Evolutionary conservation across 2,329 filamentous ascomycete genomes (phyloP).

Genomic region (Hymenoscyphus linearis): DNA sequence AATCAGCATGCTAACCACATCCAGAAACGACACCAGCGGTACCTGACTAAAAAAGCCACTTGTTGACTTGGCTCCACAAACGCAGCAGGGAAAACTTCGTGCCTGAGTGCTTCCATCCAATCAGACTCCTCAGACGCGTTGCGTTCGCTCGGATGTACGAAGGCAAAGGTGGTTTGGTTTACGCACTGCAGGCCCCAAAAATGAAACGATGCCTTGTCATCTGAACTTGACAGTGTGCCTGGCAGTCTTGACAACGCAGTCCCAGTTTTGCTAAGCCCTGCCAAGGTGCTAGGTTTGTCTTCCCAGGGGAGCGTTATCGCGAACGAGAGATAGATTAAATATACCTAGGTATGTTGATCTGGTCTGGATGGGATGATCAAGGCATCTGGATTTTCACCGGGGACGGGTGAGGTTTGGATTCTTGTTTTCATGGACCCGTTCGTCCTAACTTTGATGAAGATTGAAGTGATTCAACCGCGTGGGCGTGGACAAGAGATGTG

Average conservation of each 20-base stretch:
- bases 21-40: background rate
- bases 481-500: background rate
- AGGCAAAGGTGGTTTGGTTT: background rate
- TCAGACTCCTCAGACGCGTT: too few species aligned
- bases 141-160: background rate
- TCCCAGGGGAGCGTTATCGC: background rate
- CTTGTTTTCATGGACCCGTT: background rate
- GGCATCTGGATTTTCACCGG: background rate
- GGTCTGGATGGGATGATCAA: background rate
- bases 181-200: too few species aligned
- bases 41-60: background rate
- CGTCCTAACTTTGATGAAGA: background rate
- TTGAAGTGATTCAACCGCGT: background rate
- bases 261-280: background rate
- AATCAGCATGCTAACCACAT: background rate
- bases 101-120: background rate
- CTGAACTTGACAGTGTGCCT: background rate
- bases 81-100: background rate
- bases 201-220: background rate
- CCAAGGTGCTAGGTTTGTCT: slow-evolving; percentile 1
- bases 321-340: background rate
- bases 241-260: background rate
- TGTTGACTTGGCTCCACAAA: background rate
- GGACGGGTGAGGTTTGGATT: background rate
- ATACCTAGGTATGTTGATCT: background rate